Conservation (phyloP, 345 rosid genomes). For the Eucalyptus grandis region DNA sequence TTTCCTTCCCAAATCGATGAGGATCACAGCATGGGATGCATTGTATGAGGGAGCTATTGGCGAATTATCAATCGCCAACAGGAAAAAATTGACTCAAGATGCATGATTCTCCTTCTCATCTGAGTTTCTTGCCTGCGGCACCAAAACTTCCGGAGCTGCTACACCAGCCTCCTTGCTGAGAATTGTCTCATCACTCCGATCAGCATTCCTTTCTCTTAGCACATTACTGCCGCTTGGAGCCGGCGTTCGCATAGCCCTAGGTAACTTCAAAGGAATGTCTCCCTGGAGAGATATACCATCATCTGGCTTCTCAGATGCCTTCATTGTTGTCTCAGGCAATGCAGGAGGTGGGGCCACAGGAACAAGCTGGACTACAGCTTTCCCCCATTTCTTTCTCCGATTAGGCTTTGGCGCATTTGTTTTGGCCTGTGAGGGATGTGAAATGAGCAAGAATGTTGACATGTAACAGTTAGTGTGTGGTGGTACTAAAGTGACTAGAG, state of each 20-base stretch:
- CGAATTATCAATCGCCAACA: not conserved
- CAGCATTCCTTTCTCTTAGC: conserved; percentile 75
- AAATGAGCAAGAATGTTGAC: not conserved
- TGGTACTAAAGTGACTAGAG: not conserved
- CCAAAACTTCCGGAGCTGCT: conserved; percentile 25
- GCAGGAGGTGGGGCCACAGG: conserved; percentile 39
- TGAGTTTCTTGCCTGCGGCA: conserved; percentile 26
- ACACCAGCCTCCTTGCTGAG: conserved; percentile 20
- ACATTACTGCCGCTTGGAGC: conserved; percentile 46
- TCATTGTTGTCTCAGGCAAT: conserved; percentile 17
- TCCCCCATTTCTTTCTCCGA: conserved; percentile 78
- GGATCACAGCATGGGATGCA: no score
- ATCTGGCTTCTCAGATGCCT: conserved; percentile 12
- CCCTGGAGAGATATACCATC: conserved; percentile 16
- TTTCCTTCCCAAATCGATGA: not conserved
- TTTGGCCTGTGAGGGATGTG: conserved; percentile 32
- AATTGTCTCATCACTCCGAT: conserved; percentile 19
- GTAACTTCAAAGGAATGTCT: conserved; percentile 46
- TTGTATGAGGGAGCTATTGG: not conserved
- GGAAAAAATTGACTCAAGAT: not conserved
- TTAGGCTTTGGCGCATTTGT: conserved; percentile 53
- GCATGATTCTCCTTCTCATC: conserved; percentile 77
- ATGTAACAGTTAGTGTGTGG: not conserved
- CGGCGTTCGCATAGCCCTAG: conserved; percentile 66
- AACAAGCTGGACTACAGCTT: conserved; percentile 60